These are phyloP conservation scores for Sporothrix pallida DNA, from an alignment of 2,329 filamentous ascomycete genomes.

Conservation along the genomic window DNA sequence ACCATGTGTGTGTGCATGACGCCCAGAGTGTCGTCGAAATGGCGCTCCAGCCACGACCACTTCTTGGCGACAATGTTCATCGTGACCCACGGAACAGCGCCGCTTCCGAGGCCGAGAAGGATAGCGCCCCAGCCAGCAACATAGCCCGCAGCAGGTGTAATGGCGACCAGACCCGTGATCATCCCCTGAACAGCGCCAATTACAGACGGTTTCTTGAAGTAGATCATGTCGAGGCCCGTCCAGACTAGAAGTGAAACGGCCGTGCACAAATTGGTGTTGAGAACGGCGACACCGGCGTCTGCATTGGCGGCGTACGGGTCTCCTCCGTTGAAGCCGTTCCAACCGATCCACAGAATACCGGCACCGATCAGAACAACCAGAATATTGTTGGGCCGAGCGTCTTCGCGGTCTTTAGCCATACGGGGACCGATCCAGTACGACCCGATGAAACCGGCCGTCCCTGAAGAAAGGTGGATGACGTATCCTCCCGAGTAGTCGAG, in stretches of 20 bases:
- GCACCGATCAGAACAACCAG: conserved; percentile 53
- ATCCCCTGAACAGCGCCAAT: conserved; percentile 58
- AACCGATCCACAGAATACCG: conserved; percentile 58
- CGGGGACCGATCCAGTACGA: conserved; percentile 56
- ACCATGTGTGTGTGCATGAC: conserved; percentile 52
- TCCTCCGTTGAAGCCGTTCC: conserved; percentile 61
- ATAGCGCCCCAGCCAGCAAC: conserved; percentile 59
- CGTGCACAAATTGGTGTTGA: conserved; percentile 58
- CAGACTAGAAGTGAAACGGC: conserved; percentile 55
- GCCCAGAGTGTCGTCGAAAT: conserved; percentile 42
- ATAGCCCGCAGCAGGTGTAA: conserved; percentile 58
- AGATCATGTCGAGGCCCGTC: conserved; percentile 53
- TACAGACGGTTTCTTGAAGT: conserved; percentile 56
- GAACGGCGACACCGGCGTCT: conserved; percentile 56
- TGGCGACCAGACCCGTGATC: conserved; percentile 59
- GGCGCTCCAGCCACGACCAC: conserved; percentile 38
- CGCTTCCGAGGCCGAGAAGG: conserved; percentile 52
- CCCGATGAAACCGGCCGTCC: conserved; percentile 56
- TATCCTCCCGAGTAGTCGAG: conserved; percentile 60
- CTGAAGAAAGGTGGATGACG: conserved; percentile 59
- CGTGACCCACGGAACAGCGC: conserved; percentile 54
- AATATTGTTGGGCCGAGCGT: conserved; percentile 55
- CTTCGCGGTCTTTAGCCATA: conserved; percentile 51
- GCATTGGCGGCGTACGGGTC: conserved; percentile 58
- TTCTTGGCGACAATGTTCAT: conserved; percentile 56